phyloP scores from a whole-genome alignment of 2,329 filamentous ascomycete species.

The Exophiala xenobiotica region DNA sequence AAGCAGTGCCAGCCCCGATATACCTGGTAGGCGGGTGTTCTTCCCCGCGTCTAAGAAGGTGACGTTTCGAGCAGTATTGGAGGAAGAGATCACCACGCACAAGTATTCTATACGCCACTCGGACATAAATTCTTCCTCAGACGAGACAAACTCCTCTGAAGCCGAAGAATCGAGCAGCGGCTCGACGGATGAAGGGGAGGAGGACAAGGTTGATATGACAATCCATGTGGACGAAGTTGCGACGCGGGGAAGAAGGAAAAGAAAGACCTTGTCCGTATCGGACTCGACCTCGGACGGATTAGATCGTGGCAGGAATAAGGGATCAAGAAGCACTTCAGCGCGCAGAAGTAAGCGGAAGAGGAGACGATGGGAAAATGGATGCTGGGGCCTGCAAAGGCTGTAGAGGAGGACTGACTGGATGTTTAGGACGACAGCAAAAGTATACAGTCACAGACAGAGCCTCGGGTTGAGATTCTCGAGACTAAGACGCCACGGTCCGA shows the following conservation, averaged over 20 bases:
- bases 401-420: not conserved
- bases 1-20: constrained; percentile 36
- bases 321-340: constrained; percentile 10
- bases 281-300: constrained; percentile 2
- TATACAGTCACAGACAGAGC: too few species aligned
- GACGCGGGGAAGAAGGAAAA: constrained; percentile 17
- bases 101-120: constrained; percentile 57
- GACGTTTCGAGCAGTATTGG: constrained; percentile 55
- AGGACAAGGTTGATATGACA: not conserved
- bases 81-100: constrained; percentile 59
- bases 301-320: constrained; percentile 8
- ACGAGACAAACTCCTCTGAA: constrained; percentile 22
- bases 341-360: constrained; percentile 20
- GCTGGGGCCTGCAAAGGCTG: not conserved
- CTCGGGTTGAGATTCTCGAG: too few species aligned
- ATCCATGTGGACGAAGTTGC: constrained; percentile 17
- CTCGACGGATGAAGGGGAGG: constrained; percentile 3
- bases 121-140: constrained; percentile 44
- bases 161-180: constrained; percentile 10
- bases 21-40: constrained; percentile 41
- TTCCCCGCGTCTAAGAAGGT: constrained; percentile 60
- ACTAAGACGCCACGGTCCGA: too few species aligned
- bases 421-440: not conserved
- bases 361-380: constrained; percentile 29
- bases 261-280: constrained; percentile 13